These are phyloP conservation scores for Hypoxylon sp. DNA, from an alignment of 2,329 filamentous ascomycete species.

Conservation along the genomic window DNA sequence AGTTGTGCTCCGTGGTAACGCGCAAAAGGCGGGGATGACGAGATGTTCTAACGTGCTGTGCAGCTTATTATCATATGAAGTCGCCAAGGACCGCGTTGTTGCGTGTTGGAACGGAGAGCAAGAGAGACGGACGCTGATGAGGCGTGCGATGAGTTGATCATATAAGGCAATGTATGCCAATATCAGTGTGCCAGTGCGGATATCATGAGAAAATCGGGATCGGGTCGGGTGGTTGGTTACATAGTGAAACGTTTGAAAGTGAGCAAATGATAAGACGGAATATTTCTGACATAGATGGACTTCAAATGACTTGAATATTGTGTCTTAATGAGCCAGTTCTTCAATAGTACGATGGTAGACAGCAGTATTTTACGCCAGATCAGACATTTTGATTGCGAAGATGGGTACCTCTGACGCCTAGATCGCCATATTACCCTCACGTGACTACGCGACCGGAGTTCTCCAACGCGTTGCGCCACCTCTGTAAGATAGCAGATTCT, in stretches of 20 bases:
- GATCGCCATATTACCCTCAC: slow-evolving; percentile 18
- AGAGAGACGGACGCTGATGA: background rate
- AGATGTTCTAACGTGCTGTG: slow-evolving; percentile 20
- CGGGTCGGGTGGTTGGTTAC: too few relatives aligned
- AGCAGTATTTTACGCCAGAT: background rate
- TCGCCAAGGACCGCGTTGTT: background rate
- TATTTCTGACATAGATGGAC: slow-evolving; percentile 1
- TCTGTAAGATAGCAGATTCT: slow-evolving; percentile 2
- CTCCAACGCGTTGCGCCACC: slow-evolving; percentile 20
- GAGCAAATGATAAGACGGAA: slow-evolving; percentile 9
- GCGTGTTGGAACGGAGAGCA: background rate
- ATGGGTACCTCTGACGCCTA: background rate
- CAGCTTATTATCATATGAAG: slow-evolving; percentile 43
- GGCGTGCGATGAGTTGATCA: background rate
- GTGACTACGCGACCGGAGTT: slow-evolving; percentile 30
- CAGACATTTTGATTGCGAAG: background rate
- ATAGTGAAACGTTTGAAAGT: slow-evolving; percentile 16
- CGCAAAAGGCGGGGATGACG: background rate
- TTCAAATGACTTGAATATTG: background rate
- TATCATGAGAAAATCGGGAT: slow-evolving; percentile 10
- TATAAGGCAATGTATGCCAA: background rate
- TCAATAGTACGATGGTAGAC: background rate
- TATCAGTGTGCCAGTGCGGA: background rate
- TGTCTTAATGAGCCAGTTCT: background rate
- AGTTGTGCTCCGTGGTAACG: slow-evolving; percentile 41